These are phyloP conservation scores for Stephania yunnanensis DNA, from an alignment of 164 flowering plant species.

Conservation along the genomic window DNA sequence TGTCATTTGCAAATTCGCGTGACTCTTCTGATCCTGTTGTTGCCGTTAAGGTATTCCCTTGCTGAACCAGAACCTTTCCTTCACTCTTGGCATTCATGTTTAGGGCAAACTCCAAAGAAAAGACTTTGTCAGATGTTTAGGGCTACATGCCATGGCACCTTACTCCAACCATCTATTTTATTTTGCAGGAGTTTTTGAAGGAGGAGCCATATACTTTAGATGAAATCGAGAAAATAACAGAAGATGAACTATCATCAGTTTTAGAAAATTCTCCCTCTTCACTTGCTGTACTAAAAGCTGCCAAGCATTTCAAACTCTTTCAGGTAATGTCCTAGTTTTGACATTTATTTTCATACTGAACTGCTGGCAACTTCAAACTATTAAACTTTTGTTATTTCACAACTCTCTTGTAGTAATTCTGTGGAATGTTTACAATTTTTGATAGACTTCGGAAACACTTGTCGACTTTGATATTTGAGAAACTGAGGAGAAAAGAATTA, in stretches of 20 bases:
- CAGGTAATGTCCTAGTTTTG: slow-evolving; percentile 42
- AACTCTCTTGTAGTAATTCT: too few relatives aligned
- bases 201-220: slow-evolving; percentile 77
- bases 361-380: too few relatives aligned
- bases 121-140: neutral
- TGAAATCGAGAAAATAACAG: slow-evolving; percentile 68
- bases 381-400: too few relatives aligned
- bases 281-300: slow-evolving; percentile 72
- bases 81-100: neutral
- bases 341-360: too few relatives aligned
- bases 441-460: too few relatives aligned
- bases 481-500: too few relatives aligned
- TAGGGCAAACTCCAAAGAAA: neutral
- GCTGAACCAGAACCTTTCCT: neutral
- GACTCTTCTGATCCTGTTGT: slow-evolving; percentile 75
- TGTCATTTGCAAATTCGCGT: slow-evolving; percentile 56
- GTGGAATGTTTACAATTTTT: too few relatives aligned
- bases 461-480: too few relatives aligned
- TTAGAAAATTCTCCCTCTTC: slow-evolving; percentile 62
- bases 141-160: neutral
- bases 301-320: slow-evolving; percentile 72
- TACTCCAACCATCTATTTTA: neutral
- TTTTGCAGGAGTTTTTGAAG: slow-evolving; percentile 58
- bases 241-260: slow-evolving; percentile 46
- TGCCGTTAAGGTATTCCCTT: slow-evolving; percentile 68